Percentiles rank a stretch among this genome's conserved stretches.
Conservation (phyloP, 169 alveolate species). For the Ichthyophthirius multifiliis region DNA sequence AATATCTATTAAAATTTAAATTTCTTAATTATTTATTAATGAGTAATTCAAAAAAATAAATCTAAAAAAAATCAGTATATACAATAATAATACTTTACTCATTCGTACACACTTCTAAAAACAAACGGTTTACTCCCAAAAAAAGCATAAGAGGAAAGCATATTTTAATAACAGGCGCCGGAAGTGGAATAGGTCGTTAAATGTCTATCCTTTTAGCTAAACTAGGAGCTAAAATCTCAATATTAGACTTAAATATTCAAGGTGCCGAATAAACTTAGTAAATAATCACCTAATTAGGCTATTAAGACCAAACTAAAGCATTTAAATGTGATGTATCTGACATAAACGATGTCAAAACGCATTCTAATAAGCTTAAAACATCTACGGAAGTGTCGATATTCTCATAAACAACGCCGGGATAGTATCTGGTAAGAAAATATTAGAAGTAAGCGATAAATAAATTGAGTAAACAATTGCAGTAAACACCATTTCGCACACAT, state of each 20-base stretch:
- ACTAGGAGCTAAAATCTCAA: conserved; percentile 51
- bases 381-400: conserved; percentile 47
- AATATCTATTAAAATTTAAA: too few relatives aligned
- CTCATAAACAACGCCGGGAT: conserved; percentile 71
- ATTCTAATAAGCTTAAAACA: conserved; percentile 19
- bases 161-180: conserved; percentile 67
- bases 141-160: conserved; percentile 51
- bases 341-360: conserved; percentile 38
- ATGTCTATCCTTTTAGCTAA: conserved; percentile 53
- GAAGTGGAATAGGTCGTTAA: conserved; percentile 63
- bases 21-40: too few relatives aligned
- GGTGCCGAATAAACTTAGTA: conserved; percentile 29
- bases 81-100: too few relatives aligned
- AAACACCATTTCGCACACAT: conserved; percentile 54
- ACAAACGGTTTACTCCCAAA: too few relatives aligned
- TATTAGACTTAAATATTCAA: conserved; percentile 58
- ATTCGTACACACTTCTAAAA: too few relatives aligned
- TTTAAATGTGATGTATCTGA: conserved; percentile 60
- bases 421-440: conserved; percentile 58
- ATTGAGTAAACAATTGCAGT: conserved; percentile 54
- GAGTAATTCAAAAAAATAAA: too few relatives aligned
- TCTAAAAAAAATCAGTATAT: too few relatives aligned
- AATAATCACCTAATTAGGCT: not conserved
- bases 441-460: conserved; percentile 39
- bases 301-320: conserved; percentile 29